Percentiles rank a stretch among this genome's conserved stretches.
Conservation (phyloP, 2,329 filamentous ascomycete species). For the Leptoxyphium fumago region DNA sequence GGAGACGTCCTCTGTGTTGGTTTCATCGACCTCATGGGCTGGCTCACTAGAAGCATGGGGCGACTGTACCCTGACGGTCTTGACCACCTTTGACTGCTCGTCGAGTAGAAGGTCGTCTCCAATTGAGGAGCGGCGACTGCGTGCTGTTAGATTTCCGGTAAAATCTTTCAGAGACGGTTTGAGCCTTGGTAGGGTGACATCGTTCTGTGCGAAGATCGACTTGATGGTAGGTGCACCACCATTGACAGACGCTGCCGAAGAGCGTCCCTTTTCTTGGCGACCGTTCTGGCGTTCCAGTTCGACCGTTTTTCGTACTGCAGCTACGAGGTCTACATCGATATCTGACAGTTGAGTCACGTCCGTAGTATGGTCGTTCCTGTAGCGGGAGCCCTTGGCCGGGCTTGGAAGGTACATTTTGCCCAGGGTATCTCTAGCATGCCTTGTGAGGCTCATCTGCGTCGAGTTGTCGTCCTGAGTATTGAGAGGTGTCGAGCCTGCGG, state of each 20-base stretch:
- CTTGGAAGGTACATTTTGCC: conserved; percentile 2
- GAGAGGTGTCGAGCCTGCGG: conserved; percentile 20
- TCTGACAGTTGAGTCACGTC: conserved; percentile 41
- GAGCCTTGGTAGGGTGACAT: conserved; percentile 23
- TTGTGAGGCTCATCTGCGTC: conserved; percentile 35
- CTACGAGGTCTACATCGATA: conserved; percentile 38
- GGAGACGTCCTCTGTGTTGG: conserved; percentile 27
- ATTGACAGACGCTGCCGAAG: conserved; percentile 6
- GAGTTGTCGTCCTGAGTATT: conserved; percentile 1
- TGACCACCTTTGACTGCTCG: conserved; percentile 16
- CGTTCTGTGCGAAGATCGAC: conserved; percentile 22
- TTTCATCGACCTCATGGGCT: conserved; percentile 16
- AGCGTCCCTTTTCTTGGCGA: conserved; percentile 14
- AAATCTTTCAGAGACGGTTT: conserved; percentile 42
- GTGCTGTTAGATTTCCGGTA: conserved; percentile 22
- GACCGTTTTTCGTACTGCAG: conserved; percentile 37
- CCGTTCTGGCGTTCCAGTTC: conserved; percentile 25
- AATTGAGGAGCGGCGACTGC: conserved; percentile 18
- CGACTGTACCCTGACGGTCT: conserved; percentile 22
- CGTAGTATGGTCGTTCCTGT: conserved; percentile 9
- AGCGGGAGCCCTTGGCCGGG: conserved; percentile 8
- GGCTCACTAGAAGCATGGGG: conserved; percentile 19
- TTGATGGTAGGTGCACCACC: conserved; percentile 25
- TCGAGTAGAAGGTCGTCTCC: conserved; percentile 5
- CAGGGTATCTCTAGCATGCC: conserved; percentile 19